Base-by-base conservation (phyloP, 2,329 filamentous ascomycete genomes). In the Claviceps capensis region DNA sequence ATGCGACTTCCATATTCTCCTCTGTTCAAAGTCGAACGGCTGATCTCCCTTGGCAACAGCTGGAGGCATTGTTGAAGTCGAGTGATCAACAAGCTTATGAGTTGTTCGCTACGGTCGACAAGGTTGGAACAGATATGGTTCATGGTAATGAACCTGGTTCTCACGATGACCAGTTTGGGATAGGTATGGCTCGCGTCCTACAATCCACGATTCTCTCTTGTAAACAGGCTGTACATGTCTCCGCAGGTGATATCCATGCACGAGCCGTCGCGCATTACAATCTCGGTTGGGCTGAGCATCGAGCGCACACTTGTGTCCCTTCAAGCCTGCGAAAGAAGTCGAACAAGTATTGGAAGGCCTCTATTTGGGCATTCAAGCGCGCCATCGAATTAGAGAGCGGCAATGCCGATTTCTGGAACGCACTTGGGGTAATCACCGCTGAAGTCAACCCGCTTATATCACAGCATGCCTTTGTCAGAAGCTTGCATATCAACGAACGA, bases 251-350 rank as follows among this genome's bases (percentile, higher is more conserved):
- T 62, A 65, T 80, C 7, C 87, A 96, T 64, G 90, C 91, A 3
- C 90, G 94, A 67, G 88, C 93, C 1, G 87, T 97, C n/a, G 88
- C 90, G 0, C 93, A 91, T 77, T 98, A 95, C 68, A 98, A 98
- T 61, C 73, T 98, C 17, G 93, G 93, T 43, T 97, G 90, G 87
- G 86, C 88, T 1, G 93, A 98, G 65, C 82, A 93, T 63, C 80
- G 85, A 45, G 86, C 89, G 0, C 87, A 94, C 62, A 71, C 74
- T 11, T 87, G 81, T 61, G 72, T 88, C 19, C 77, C 76, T 38
- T 64, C 65, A 1, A 63, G 67, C 3, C 61, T 75, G 47, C 71
- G 69, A 38, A 82, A 81, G 61, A 84, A 76, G 60, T 73, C 76
- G 17, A 77, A 81, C 62, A 77, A 76, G 58, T 89, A 88, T 58